Evolutionary conservation across 139 green algal genomes (phyloP).

Genomic region (Zygnema circumcarinatum): DNA sequence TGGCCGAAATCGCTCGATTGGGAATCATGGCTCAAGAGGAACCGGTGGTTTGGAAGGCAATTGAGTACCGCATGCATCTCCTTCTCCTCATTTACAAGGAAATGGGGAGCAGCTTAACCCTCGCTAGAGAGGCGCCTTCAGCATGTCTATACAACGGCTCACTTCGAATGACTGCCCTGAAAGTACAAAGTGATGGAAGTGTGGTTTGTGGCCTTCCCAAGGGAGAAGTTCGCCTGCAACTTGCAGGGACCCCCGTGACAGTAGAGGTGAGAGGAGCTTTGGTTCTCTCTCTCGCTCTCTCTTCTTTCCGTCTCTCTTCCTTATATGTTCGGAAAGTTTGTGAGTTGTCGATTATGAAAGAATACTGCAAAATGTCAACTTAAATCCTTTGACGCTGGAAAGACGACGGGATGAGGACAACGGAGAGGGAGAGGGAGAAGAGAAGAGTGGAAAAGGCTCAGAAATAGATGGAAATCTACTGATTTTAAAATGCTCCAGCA

Average conservation of each 20-base stretch:
- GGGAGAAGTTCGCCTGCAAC: neutral
- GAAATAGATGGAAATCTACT: no score
- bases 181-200: neutral
- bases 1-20: neutral
- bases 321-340: no score
- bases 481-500: no score
- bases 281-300: no score
- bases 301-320: no score
- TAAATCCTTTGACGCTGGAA: no score
- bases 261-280: neutral
- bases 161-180: neutral
- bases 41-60: neutral
- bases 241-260: neutral
- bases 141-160: neutral
- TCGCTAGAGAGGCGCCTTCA: neutral
- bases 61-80: neutral
- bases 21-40: neutral
- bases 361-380: no score
- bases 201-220: neutral
- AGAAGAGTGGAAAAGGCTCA: no score
- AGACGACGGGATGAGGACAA: no score
- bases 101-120: neutral
- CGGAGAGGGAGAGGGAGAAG: no score
- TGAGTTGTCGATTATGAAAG: no score
- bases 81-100: neutral